Base-by-base conservation (phyloP, 306 rosid species). In the Dalbergia cultrata region DNA sequence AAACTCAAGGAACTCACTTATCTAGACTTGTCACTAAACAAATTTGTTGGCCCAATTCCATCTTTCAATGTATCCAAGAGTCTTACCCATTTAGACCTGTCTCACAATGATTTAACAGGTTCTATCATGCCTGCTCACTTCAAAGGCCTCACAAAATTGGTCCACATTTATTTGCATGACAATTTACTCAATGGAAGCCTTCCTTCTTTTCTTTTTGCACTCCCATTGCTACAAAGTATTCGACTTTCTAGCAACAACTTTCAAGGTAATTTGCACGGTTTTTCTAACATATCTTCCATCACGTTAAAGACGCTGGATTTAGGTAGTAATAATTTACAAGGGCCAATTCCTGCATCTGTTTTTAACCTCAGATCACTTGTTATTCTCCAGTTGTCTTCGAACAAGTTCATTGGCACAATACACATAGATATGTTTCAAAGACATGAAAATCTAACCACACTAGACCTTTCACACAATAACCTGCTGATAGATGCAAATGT, bases 381-480 rank as follows among this genome's bases (percentile, higher is more conserved):
- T 0, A 6, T 17, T 39, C 87, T 89, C 45, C 16, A 13, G 13
- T 76, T 90, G 4, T 47, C 92, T 13, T 80, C 57, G 0, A 90
- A 92, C 90, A 90, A 88, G 45, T 76, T 88, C 53, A 77, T 7
- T 0, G 97, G 89, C 60, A 56, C 56, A 5, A 0, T 84, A 3
- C 14, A 18, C 0, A 74, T 87, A 0, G 9, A 53, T 19, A 6
- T 0, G 50, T 0, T 89, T 67, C 13, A 0, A 21, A 49, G 41
- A 1, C 80, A 84, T 0, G n/a, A 0, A 17, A 87, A 80, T 60
- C 86, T 87, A 8, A 43, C 84, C 0, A 43, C 2, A 2, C 86
- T 91, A 4, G 89, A 84, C n/a, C 88, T 91, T 77, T 91, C 92
- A 26, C 13, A 35, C 77, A 87, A 87, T 68, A 56, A 72, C n/a